Evolutionary conservation across 805 yeast genomes (phyloP), one percentile per base, ranked within the genome.

Genomic region (Yarrowia yakushimensis): DNA sequence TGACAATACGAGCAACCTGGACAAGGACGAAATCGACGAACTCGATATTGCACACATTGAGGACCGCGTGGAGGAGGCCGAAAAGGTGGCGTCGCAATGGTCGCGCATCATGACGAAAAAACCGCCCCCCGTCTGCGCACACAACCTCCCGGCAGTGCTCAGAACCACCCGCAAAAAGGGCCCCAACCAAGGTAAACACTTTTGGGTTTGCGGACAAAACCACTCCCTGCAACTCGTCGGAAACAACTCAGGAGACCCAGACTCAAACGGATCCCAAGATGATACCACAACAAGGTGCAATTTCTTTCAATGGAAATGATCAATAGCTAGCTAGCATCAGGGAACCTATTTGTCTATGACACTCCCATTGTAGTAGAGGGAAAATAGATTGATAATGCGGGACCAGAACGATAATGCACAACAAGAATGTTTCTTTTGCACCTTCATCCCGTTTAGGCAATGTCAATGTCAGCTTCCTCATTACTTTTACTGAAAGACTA

Each of bases 151-250:
- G 2, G 74, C 78, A 61, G 66, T 66, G 12, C 64, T 70, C 27
- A 64, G 67, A 45, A 63, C 60, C 7, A 66, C 76, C 5, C 71
- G 67, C 28, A 75, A 74, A 52, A 66, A 69, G 8, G 77, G 78
- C 1, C 67, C 70, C 12, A 75, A 76, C 54, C 68, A 69, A 50
- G 78, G 78, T 30, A 69, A 77, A 12, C 67, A 67, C 11, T 77
- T 77, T 62, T 77, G 79, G 79, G 66, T 70, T 9, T 77, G 79
- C 60, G 48, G 48, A 28, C 61, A 55, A 30, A 37, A 27, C 18
- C 61, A 42, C 22, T 52, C 66, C 18, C 37, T 63, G 55, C 57
- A 63, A 62, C 34, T 64, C 33, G 61, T 33, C 3, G 46, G 57
- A 13, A 30, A 57, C 28, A 10, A 30, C 18, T 5, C 18, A n/a